phyloP scores from a whole-genome alignment of 129 eudicot genomes.

The Helianthus tuberosus region DNA sequence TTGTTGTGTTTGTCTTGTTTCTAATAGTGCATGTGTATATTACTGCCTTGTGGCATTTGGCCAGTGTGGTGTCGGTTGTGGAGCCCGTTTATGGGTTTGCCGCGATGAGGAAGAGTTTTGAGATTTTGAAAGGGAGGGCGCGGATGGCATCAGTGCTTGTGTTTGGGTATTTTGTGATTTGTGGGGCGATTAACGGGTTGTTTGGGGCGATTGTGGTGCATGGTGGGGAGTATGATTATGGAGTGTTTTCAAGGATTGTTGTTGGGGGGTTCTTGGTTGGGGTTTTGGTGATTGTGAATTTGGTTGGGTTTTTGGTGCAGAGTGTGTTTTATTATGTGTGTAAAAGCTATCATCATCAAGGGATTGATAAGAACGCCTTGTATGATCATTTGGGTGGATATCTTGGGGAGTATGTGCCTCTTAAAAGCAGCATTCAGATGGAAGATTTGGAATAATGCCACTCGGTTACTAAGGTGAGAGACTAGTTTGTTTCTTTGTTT shows the following conservation, averaged over 20 bases:
- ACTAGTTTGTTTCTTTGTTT: conserved; percentile 13
- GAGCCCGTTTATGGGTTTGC: conserved; percentile 75
- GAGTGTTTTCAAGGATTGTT: conserved; percentile 62
- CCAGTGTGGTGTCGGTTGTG: conserved; percentile 81
- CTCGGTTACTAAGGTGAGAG: conserved; percentile 15
- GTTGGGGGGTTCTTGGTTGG: conserved; percentile 93
- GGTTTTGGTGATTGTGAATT: conserved; percentile 77
- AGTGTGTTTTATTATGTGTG: conserved; percentile 95
- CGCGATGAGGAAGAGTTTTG: conserved; percentile 83
- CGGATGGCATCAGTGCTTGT: conserved; percentile 62
- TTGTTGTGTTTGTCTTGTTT: conserved; percentile 56
- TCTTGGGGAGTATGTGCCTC: conserved; percentile 94
- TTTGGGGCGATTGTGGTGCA: conserved; percentile 76
- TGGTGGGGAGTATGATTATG: conserved; percentile 61
- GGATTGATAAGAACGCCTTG: conserved; percentile 74
- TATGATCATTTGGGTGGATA: conserved; percentile 92
- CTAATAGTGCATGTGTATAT: conserved; percentile 81
- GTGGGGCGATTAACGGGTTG: conserved; percentile 69
- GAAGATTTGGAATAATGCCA: conserved; percentile 61
- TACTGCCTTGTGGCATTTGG: conserved; percentile 83
- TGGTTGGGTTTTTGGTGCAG: conserved; percentile 82
- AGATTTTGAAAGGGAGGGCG: conserved; percentile 62
- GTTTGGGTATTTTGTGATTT: conserved; percentile 58
- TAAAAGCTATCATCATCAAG: conserved; percentile 85
- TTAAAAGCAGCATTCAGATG: conserved; percentile 95